Conservation (phyloP, 2,329 filamentous ascomycete genomes). For the Pseudohalonectria lignicola region DNA sequence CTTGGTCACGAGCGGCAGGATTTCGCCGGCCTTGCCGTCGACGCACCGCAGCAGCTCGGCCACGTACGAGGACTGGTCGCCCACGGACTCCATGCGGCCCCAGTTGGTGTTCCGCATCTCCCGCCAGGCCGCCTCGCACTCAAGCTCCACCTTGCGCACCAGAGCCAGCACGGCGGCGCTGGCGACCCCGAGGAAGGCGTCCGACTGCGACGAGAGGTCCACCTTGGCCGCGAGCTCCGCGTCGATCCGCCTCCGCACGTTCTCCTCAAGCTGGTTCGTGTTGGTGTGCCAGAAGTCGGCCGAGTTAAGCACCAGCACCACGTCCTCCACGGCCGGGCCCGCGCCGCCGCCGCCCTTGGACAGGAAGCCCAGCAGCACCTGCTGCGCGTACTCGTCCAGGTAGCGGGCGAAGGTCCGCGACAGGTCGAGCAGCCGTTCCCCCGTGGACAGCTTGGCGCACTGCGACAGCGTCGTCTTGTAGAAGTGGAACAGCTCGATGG, state of each 20-base stretch:
- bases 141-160: conserved; percentile 71
- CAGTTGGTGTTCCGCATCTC: conserved; percentile 97
- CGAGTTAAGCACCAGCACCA: conserved; percentile 83
- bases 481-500: conserved; percentile 94
- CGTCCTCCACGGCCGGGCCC: conserved; percentile 53
- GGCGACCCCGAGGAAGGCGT: conserved; percentile 91
- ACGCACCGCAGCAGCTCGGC: conserved; percentile 66
- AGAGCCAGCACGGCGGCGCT: conserved; percentile 76
- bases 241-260: conserved; percentile 84
- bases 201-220: conserved; percentile 85
- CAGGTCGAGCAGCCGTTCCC: conserved; percentile 75
- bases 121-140: conserved; percentile 79
- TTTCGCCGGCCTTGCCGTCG: conserved; percentile 61
- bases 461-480: conserved; percentile 89
- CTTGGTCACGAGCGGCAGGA: conserved; percentile 70
- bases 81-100: conserved; percentile 86
- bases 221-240: conserved; percentile 63
- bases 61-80: conserved; percentile 89
- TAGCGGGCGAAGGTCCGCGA: conserved; percentile 84
- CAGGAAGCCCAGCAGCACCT: conserved; percentile 68
- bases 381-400: conserved; percentile 88
- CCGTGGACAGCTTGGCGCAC: conserved; percentile 90
- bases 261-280: conserved; percentile 87
- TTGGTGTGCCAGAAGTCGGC: conserved; percentile 93
- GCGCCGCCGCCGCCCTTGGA: conserved; percentile 22